A percentile compares a stretch with the other conserved stretches of the same genome.
These are phyloP conservation scores for Tricholoma bakamatsutake DNA, from an alignment of 768 basidiomycete genomes.

Conservation along the genomic window DNA sequence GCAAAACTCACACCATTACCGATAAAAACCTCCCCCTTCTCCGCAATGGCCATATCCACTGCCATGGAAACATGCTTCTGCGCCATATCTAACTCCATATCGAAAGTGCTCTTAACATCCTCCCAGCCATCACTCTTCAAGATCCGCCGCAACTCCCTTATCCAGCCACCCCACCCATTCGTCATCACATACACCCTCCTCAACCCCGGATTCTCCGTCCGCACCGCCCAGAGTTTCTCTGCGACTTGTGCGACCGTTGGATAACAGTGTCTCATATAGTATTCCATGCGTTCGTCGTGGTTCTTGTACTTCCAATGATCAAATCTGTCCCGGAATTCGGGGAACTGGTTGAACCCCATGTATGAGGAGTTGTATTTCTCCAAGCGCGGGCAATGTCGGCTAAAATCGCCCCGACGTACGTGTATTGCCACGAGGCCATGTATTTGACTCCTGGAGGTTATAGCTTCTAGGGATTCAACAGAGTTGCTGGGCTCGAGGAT, in stretches of 20 bases:
- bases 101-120: slow-evolving; percentile 46
- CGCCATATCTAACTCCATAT: slow-evolving; percentile 47
- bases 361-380: slow-evolving; percentile 33
- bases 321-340: slow-evolving; percentile 44
- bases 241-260: slow-evolving; percentile 47
- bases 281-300: slow-evolving; percentile 20
- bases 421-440: slow-evolving; percentile 28
- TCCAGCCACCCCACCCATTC: slow-evolving; percentile 49
- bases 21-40: slow-evolving; percentile 57
- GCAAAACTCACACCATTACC: slow-evolving; percentile 59
- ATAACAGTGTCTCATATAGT: slow-evolving; percentile 45
- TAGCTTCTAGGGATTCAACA: neutral
- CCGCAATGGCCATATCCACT: slow-evolving; percentile 64
- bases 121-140: slow-evolving; percentile 39
- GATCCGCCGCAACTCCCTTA: slow-evolving; percentile 37
- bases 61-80: slow-evolving; percentile 52
- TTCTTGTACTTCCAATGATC: slow-evolving; percentile 7
- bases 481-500: neutral
- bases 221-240: slow-evolving; percentile 29
- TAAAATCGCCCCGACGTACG: slow-evolving; percentile 52
- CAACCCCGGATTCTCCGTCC: slow-evolving; percentile 27
- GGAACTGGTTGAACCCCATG: slow-evolving; percentile 50
- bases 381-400: slow-evolving; percentile 40
- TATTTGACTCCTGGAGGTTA: slow-evolving; percentile 11
- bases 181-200: slow-evolving; percentile 58